Conservation (phyloP, 371 early-diverging fungal genomes). For the Rhizopus stolonifer region DNA sequence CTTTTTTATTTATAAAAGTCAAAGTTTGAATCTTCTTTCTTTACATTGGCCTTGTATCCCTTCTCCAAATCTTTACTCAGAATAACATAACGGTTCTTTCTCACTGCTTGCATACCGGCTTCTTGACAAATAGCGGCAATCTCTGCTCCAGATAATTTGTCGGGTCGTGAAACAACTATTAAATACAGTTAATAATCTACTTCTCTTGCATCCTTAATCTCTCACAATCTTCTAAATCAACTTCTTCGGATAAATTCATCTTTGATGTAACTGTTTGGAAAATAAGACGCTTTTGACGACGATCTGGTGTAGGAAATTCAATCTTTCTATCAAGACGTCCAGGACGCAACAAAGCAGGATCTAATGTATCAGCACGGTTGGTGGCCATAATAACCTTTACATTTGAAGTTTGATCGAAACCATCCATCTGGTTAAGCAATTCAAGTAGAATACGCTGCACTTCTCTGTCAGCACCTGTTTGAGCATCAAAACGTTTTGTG, state of each 20-base stretch:
- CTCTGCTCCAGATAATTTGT: conserved; percentile 98
- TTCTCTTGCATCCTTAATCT: conserved; percentile 24
- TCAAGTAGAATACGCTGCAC: conserved; percentile 99
- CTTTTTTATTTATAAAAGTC: conserved; percentile 89
- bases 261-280: conserved; percentile 97
- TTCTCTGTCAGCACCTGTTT: conserved; percentile 99
- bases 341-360: conserved; percentile 98
- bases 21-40: conserved; percentile 94
- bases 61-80: conserved; percentile 98
- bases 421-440: conserved; percentile 99
- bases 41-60: conserved; percentile 96
- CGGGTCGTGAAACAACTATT: conserved; percentile 95
- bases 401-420: conserved; percentile 98
- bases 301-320: conserved; percentile 99
- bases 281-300: conserved; percentile 99
- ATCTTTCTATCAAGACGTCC: conserved; percentile 99
- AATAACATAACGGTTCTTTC: conserved; percentile 98
- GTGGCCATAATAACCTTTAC: conserved; percentile 99
- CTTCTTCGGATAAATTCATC: conserved; percentile 99
- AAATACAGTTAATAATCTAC: neutral
- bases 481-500: conserved; percentile 99
- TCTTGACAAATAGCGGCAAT: conserved; percentile 99
- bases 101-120: conserved; percentile 99
- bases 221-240: conserved; percentile 99
- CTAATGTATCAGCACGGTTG: conserved; percentile 99